Evolutionary conservation across 441 rosid species (phyloP).

Genomic region (Hura crepitans): DNA sequence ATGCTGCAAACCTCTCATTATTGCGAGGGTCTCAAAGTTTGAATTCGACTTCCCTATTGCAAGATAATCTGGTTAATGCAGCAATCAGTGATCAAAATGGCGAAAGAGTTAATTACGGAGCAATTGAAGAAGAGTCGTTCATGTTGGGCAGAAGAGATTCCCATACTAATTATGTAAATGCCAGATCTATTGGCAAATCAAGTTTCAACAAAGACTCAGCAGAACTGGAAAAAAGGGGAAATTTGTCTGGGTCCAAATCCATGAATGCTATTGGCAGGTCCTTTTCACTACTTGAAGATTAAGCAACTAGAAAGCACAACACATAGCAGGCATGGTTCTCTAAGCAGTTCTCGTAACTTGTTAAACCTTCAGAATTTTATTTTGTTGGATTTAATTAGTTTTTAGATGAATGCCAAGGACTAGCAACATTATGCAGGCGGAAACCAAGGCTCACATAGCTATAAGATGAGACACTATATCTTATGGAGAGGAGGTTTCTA

Average conservation of each 20-base stretch:
- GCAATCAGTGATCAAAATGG: conserved; percentile 11
- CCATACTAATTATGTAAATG: conserved; percentile 8
- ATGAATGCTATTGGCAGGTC: conserved; percentile 14
- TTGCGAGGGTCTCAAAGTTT: conserved; percentile 13
- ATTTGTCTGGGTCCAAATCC: conserved; percentile 11
- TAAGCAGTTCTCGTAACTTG: conserved; percentile 25
- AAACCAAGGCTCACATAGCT: conserved; percentile 22
- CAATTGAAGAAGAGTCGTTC: conserved; percentile 12
- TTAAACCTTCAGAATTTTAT: not conserved
- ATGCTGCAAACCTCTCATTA: conserved; percentile 17
- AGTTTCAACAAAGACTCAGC: conserved; percentile 10
- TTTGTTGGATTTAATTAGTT: not conserved
- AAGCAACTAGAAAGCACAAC: no score
- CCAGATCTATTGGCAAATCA: conserved; percentile 19
- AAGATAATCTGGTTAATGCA: conserved; percentile 14
- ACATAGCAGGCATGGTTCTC: conserved; percentile 22
- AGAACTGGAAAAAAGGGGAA: conserved; percentile 21
- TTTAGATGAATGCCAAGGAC: conserved; percentile 11
- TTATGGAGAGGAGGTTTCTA: conserved; percentile 23
- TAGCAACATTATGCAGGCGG: conserved; percentile 30
- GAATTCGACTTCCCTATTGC: conserved; percentile 4
- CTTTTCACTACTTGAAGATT: conserved; percentile 21
- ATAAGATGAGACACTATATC: conserved; percentile 28
- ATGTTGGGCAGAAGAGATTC: conserved; percentile 19
- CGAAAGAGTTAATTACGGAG: conserved; percentile 20